These are phyloP conservation scores for Zarea fungicola DNA, from an alignment of 2,329 filamentous ascomycete genomes.

Conservation along the genomic window DNA sequence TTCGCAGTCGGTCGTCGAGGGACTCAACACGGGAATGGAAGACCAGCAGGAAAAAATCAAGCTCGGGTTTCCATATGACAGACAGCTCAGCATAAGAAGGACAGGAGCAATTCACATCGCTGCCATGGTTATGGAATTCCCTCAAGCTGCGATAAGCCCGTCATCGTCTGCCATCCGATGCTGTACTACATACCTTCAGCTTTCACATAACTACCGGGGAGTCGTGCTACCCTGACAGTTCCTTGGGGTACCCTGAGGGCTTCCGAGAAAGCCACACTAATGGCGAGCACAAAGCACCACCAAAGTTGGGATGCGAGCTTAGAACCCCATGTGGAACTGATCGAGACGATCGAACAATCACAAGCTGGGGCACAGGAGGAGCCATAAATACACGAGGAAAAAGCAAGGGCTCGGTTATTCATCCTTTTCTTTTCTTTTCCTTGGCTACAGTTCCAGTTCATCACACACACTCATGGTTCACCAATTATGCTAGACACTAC, in stretches of 20 bases:
- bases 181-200: too few relatives aligned
- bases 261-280: neutral
- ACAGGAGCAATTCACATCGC: neutral
- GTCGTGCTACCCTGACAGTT: neutral
- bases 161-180: too few relatives aligned
- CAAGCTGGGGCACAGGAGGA: conserved; percentile 2
- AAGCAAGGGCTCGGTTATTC: too few relatives aligned
- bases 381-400: neutral
- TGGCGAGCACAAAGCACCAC: neutral
- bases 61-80: too few relatives aligned
- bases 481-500: neutral
- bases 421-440: neutral
- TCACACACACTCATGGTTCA: neutral
- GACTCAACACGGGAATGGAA: too few relatives aligned
- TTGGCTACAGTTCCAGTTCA: neutral
- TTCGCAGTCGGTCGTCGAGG: neutral
- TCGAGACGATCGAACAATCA: conserved; percentile 7
- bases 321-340: conserved; percentile 10
- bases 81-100: neutral
- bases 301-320: neutral
- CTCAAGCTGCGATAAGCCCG: too few relatives aligned
- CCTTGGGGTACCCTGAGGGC: conserved; percentile 5
- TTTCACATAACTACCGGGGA: too few relatives aligned
- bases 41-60: too few relatives aligned
- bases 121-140: too few relatives aligned